Conservation (phyloP, 2,329 filamentous ascomycete genomes). For the Fusarium sp. region DNA sequence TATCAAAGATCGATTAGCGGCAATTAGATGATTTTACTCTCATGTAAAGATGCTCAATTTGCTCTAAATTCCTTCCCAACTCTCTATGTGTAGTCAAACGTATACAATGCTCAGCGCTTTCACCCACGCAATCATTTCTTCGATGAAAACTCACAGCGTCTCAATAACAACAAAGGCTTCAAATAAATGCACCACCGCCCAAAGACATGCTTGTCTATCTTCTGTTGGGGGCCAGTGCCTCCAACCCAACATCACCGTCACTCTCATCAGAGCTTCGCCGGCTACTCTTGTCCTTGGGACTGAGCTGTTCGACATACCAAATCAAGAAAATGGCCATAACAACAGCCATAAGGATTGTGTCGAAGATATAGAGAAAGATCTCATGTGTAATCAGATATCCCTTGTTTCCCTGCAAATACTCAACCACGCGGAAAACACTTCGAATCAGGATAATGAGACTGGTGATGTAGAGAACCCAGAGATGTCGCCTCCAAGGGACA, state of each 20-base stretch:
- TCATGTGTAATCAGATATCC: constrained; percentile 50
- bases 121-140: background rate
- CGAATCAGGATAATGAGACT: constrained; percentile 53
- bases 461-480: constrained; percentile 35
- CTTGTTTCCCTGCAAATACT: constrained; percentile 51
- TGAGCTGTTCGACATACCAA: background rate
- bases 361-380: constrained; percentile 50
- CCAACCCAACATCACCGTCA: background rate
- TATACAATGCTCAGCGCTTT: background rate
- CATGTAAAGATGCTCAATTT: background rate
- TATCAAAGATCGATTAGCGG: background rate
- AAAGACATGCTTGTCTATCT: background rate
- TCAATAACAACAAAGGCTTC: background rate
- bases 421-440: constrained; percentile 54
- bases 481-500: constrained; percentile 47
- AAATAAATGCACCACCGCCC: background rate
- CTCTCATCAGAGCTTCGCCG: background rate
- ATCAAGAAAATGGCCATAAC: constrained; percentile 56
- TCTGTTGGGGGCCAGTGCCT: background rate
- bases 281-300: background rate
- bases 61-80: background rate
- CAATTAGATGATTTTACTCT: background rate
- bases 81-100: background rate
- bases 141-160: background rate
- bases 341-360: constrained; percentile 48